phyloP scores from a whole-genome alignment of 805 yeast genomes.

The Metschnikowia lochheadii region DNA sequence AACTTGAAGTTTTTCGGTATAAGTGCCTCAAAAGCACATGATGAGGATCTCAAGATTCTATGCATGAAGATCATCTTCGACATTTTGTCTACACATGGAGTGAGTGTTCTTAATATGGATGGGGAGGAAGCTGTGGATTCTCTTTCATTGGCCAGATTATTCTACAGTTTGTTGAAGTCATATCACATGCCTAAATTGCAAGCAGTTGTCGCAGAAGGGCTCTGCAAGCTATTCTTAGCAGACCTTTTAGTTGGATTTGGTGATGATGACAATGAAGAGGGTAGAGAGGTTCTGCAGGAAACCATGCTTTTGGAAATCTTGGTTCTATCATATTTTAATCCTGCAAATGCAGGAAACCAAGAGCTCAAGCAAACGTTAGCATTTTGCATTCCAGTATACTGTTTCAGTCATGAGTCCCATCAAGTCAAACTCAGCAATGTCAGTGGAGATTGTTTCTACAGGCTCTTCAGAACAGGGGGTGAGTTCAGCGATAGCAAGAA shows the following conservation, averaged over 20 bases:
- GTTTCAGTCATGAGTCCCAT: conserved; percentile 69
- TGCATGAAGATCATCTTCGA: conserved; percentile 74
- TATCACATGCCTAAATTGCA: conserved; percentile 62
- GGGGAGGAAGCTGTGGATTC: conserved; percentile 56
- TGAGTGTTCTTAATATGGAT: conserved; percentile 53
- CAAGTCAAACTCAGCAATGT: conserved; percentile 62
- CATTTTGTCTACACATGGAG: conserved; percentile 73
- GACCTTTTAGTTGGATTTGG: conserved; percentile 59
- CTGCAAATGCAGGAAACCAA: conserved; percentile 57
- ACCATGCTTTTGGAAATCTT: conserved; percentile 59
- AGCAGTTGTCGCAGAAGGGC: conserved; percentile 78
- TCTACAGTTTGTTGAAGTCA: conserved; percentile 60
- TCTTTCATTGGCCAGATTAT: conserved; percentile 61
- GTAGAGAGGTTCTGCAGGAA: conserved; percentile 26
- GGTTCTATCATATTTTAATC: conserved; percentile 71
- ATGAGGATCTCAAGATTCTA: conserved; percentile 55
- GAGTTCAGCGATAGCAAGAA: conserved; percentile 33
- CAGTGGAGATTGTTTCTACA: conserved; percentile 60
- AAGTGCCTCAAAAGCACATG: conserved; percentile 58
- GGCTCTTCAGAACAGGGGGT: conserved; percentile 45
- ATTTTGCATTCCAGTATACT: conserved; percentile 84
- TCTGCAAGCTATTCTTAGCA: conserved; percentile 76
- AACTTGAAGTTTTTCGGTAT: conserved; percentile 64
- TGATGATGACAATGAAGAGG: conserved; percentile 13
- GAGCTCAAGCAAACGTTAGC: conserved; percentile 74